phyloP scores from a whole-genome alignment of 768 basidiomycete species.

The Trichaptum fuscoviolaceum region DNA sequence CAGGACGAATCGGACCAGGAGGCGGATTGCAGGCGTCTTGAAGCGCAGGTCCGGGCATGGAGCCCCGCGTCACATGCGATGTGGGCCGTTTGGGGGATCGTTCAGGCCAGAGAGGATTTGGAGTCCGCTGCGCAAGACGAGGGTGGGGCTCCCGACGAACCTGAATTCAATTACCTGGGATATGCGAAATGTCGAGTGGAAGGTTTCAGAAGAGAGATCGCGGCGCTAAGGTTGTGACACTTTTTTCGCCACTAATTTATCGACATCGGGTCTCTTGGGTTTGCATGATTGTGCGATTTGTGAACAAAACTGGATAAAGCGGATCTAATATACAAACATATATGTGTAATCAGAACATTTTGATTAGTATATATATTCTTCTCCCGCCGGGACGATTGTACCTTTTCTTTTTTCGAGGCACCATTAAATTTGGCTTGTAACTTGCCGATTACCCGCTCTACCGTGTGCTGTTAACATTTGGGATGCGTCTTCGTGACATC shows the following conservation, averaged over 20 bases:
- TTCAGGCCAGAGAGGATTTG: slow-evolving; percentile 79
- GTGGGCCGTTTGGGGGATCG: slow-evolving; percentile 95
- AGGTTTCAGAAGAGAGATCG: slow-evolving; percentile 54
- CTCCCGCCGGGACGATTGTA: neutral
- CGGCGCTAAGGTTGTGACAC: slow-evolving; percentile 33
- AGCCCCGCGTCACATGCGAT: slow-evolving; percentile 84
- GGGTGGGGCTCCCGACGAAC: slow-evolving; percentile 32
- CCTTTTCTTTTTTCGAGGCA: neutral
- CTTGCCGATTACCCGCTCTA: neutral
- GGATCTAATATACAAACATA: slow-evolving; percentile 9
- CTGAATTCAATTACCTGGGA: slow-evolving; percentile 86
- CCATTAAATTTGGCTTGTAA: neutral
- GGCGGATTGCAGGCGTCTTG: slow-evolving; percentile 51
- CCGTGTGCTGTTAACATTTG: neutral
- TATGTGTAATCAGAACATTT: slow-evolving; percentile 6
- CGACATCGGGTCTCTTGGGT: slow-evolving; percentile 1
- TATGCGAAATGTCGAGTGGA: slow-evolving; percentile 71
- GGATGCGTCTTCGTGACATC: neutral
- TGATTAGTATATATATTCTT: slow-evolving; percentile 25
- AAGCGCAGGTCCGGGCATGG: slow-evolving; percentile 81
- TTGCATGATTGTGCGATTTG: neutral
- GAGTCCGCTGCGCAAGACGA: slow-evolving; percentile 36
- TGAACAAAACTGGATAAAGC: slow-evolving; percentile 5
- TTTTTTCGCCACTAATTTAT: neutral
- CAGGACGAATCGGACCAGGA: slow-evolving; percentile 26